Conservation (phyloP, 192 early-diverging fungal species). For the Backusella circina region DNA sequence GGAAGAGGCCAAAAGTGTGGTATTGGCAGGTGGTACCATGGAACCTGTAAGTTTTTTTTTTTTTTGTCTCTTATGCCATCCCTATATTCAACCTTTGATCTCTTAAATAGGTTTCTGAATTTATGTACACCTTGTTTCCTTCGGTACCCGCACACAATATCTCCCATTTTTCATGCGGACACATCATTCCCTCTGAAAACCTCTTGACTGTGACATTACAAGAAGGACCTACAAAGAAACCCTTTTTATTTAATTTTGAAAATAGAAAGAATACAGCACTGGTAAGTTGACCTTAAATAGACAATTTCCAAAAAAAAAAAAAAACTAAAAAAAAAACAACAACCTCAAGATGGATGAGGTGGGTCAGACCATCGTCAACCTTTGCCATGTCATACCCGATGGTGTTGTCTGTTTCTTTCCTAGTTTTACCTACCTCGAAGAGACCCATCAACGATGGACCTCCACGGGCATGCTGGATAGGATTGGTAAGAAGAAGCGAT, state of each 20-base stretch:
- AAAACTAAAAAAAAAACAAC: background rate
- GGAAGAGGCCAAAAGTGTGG: slow-evolving; percentile 72
- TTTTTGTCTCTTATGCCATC: too few species aligned
- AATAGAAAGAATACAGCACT: slow-evolving; percentile 44
- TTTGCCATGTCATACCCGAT: slow-evolving; percentile 71
- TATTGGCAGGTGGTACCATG: slow-evolving; percentile 94
- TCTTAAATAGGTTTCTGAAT: slow-evolving; percentile 42
- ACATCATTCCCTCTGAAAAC: slow-evolving; percentile 79
- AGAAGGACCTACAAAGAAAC: slow-evolving; percentile 59
- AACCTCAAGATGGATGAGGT: slow-evolving; percentile 61
- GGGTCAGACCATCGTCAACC: slow-evolving; percentile 64
- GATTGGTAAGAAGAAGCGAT: slow-evolving; percentile 60
- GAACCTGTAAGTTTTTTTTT: slow-evolving; percentile 58
- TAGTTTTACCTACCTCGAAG: slow-evolving; percentile 74
- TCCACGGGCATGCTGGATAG: slow-evolving; percentile 22
- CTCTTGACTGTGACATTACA: slow-evolving; percentile 62
- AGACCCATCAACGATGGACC: slow-evolving; percentile 56
- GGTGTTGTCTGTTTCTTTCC: slow-evolving; percentile 90
- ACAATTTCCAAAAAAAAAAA: too few species aligned
- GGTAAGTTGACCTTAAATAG: too few species aligned
- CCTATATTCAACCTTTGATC: background rate
- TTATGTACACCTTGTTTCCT: slow-evolving; percentile 51
- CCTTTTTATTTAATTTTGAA: slow-evolving; percentile 68
- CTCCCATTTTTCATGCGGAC: slow-evolving; percentile 74
- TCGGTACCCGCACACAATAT: slow-evolving; percentile 45